Base-by-base conservation (phyloP, 1,284 basidiomycete species). In the Trichosporon asahii region DNA sequence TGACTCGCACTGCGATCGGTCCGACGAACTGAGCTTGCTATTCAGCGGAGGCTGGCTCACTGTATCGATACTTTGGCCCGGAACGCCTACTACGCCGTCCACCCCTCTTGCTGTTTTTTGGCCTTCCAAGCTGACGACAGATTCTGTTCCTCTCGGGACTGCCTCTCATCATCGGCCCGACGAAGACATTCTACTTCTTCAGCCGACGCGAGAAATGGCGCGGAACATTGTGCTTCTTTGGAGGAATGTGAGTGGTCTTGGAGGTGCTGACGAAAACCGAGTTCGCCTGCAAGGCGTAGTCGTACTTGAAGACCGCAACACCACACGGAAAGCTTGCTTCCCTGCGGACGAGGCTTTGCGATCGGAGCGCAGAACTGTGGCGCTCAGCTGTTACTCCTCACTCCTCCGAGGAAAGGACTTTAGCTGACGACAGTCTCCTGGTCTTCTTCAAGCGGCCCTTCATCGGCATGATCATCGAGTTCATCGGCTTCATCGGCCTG, bases 121-220 rank as follows among this genome's bases (percentile, higher is more conserved):
- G n/a, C n/a, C n/a, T n/a, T n/a, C n/a, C 12, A 6, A 49, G 37
- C 71, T 65, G 31, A 71, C 64, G 66, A 29, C 82, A 97, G 94
- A 88, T 98, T 77, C 88, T 98, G 73, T 98, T 98, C 86, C 84
- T 98, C 44, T 89, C 91, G 1, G 95, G 95, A 53, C 86, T 98
- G 66, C 95, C 94, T 8, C 88, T 97, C 74, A 95, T 98, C 84
- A 98, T 98, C 77, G 95, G 95, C 6, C 93, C 93, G 5, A 90
- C 91, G 78, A 96, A 97, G 86, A 98, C 95, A 2, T 95, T 98
- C 84, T 94, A 94, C 85, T 99, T 99, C 86, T 99, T 99, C 85
- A 93, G 95, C 29, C 88, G 97, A 72, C 92, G 90, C 82, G 92
- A 99, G 84, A 99, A 99, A 85, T 86, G 98, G 75, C 88, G 97